A percentile compares a stretch with the other conserved stretches of the same genome.
These are phyloP conservation scores for Corymbia citriodora DNA, from an alignment of 441 rosid genomes.

Conservation along the genomic window DNA sequence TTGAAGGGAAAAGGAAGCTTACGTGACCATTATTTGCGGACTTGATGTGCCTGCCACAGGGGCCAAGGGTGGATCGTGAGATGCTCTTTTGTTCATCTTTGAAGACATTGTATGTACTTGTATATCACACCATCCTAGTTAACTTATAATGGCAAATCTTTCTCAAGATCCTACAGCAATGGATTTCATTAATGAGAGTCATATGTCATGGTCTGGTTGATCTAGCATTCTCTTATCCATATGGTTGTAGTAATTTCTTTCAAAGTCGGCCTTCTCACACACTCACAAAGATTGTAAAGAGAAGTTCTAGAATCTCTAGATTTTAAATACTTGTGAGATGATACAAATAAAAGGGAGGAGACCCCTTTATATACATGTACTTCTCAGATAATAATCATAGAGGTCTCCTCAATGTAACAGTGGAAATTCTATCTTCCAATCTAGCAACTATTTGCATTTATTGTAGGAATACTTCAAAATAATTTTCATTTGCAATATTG, in stretches of 20 bases:
- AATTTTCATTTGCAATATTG: too few species aligned
- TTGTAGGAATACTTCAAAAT: too few species aligned
- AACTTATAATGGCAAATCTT: neutral
- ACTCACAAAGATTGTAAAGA: too few species aligned
- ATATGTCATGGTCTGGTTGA: rapidly evolving
- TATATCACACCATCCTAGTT: neutral
- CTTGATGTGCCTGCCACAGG: neutral
- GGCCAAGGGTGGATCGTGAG: neutral
- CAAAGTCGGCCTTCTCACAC: too few species aligned
- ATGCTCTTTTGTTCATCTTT: neutral
- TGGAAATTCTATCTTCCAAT: too few species aligned
- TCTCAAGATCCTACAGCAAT: neutral
- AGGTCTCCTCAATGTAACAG: neutral
- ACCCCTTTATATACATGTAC: neutral
- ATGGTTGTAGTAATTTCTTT: too few species aligned
- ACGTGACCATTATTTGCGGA: neutral
- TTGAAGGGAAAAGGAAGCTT: neutral
- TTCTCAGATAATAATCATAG: too few species aligned
- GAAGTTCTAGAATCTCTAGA: neutral
- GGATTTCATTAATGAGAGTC: neutral
- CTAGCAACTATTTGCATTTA: neutral
- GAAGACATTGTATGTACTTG: neutral
- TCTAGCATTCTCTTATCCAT: neutral
- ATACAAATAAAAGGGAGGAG: neutral
- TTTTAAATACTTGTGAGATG: neutral